Percentiles rank a stretch among this genome's conserved stretches.
Conservation (phyloP, 2,329 filamentous ascomycete genomes). For the Ophiostoma piceae region DNA sequence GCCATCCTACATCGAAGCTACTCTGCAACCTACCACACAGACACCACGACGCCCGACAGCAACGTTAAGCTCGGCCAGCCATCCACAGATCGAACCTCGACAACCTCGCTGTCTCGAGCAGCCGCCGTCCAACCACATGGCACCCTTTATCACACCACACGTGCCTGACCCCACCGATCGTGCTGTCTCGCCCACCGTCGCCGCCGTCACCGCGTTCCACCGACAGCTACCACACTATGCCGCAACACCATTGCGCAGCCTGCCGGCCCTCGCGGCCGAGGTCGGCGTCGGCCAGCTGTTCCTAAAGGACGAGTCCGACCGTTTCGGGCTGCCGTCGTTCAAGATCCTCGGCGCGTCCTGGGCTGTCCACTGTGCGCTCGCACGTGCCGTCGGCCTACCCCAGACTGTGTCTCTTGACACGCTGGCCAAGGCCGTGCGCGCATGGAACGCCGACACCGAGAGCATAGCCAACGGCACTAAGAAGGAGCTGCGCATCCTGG, state of each 20-base stretch:
- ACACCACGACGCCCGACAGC: not conserved
- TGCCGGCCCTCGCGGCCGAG: conserved; percentile 51
- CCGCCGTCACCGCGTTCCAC: conserved; percentile 46
- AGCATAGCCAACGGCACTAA: not conserved
- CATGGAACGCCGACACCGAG: conserved; percentile 18
- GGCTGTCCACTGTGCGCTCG: conserved; percentile 58
- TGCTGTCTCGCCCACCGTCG: not conserved
- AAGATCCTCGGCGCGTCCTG: conserved; percentile 78
- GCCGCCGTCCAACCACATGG: not conserved
- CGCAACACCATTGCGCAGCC: conserved; percentile 47
- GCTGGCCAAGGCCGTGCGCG: conserved; percentile 34
- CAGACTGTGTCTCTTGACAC: conserved; percentile 41
- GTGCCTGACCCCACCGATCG: not conserved
- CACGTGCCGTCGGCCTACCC: conserved; percentile 40
- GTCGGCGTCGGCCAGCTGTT: conserved; percentile 55
- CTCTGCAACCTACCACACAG: not conserved
- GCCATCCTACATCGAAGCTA: not conserved
- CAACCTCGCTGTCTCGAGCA: not conserved
- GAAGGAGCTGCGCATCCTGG: conserved; percentile 42
- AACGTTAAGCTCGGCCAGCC: too few species aligned
- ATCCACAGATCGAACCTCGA: too few species aligned
- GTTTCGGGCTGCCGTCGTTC: conserved; percentile 67
- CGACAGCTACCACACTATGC: conserved; percentile 51
- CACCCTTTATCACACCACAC: not conserved
- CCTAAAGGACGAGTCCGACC: conserved; percentile 65